Conservation (phyloP, 2,329 filamentous ascomycete genomes). For the Penicillium sp. region DNA sequence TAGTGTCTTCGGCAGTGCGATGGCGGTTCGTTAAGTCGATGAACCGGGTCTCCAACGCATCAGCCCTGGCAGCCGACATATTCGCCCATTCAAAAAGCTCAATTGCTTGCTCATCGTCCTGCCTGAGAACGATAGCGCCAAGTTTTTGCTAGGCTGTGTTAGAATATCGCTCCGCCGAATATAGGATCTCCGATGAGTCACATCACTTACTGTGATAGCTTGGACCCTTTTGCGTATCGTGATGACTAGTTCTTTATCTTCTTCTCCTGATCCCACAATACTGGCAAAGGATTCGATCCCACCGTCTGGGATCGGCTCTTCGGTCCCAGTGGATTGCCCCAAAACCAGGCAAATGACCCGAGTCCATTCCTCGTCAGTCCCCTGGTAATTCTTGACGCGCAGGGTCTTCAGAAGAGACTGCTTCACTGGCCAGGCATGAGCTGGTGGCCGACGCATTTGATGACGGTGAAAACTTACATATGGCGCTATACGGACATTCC, state of each 20-base stretch:
- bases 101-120: slow-evolving; percentile 55
- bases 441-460: not conserved
- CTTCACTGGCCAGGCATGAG: slow-evolving; percentile 35
- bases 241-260: slow-evolving; percentile 38
- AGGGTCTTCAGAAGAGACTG: slow-evolving; percentile 37
- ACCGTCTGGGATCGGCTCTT: slow-evolving; percentile 18
- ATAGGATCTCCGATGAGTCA: not conserved
- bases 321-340: slow-evolving; percentile 23
- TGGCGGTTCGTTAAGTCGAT: slow-evolving; percentile 41
- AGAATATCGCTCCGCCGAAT: slow-evolving; percentile 9
- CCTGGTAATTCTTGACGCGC: slow-evolving; percentile 45
- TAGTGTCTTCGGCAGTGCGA: slow-evolving; percentile 49
- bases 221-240: slow-evolving; percentile 45
- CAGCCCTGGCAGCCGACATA: slow-evolving; percentile 46
- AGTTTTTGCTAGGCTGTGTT: slow-evolving; percentile 48
- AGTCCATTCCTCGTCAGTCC: slow-evolving; percentile 44
- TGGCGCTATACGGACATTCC: slow-evolving; percentile 52
- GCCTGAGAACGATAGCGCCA: slow-evolving; percentile 52
- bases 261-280: slow-evolving; percentile 25
- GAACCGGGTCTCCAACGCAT: slow-evolving; percentile 44
- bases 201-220: slow-evolving; percentile 46
- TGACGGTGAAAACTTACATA: slow-evolving; percentile 35
- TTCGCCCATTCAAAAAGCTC: slow-evolving; percentile 58
- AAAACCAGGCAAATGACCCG: slow-evolving; percentile 38
- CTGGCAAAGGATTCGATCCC: slow-evolving; percentile 36